Evolutionary conservation across 106 monocot species (phyloP).

Genomic region (Narthecium ossifragum): DNA sequence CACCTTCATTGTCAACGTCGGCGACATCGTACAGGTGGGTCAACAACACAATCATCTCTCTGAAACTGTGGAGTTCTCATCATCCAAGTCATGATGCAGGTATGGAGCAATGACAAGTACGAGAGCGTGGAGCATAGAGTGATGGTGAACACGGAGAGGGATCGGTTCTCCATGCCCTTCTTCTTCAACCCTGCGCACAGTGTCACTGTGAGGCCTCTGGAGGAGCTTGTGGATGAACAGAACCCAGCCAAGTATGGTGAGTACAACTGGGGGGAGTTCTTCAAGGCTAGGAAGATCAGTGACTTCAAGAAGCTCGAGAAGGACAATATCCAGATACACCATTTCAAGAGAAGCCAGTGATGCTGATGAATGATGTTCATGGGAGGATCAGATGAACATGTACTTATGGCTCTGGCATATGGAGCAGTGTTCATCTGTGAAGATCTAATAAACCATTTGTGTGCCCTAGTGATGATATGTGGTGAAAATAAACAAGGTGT

Average conservation of each 20-base stretch:
- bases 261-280: constrained; percentile 9
- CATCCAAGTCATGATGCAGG: too few species aligned
- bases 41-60: too few species aligned
- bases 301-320: constrained; percentile 1
- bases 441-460: too few species aligned
- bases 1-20: background rate
- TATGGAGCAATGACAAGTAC: constrained; percentile 22
- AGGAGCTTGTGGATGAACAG: background rate
- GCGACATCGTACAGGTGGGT: constrained; percentile 4
- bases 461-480: too few species aligned
- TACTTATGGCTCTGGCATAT: too few species aligned
- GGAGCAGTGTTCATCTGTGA: too few species aligned
- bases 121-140: constrained; percentile 18
- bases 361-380: too few species aligned
- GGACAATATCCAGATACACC: constrained; percentile 4
- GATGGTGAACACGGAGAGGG: constrained; percentile 14
- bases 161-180: constrained; percentile 14
- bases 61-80: too few species aligned
- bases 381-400: too few species aligned
- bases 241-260: background rate
- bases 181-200: constrained; percentile 8
- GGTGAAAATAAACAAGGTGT: too few species aligned
- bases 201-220: background rate
- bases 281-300: background rate
- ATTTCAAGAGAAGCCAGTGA: background rate